These are phyloP conservation scores for Mortierella antarctica DNA, from an alignment of 192 early-diverging fungal species.

Conservation along the genomic window DNA sequence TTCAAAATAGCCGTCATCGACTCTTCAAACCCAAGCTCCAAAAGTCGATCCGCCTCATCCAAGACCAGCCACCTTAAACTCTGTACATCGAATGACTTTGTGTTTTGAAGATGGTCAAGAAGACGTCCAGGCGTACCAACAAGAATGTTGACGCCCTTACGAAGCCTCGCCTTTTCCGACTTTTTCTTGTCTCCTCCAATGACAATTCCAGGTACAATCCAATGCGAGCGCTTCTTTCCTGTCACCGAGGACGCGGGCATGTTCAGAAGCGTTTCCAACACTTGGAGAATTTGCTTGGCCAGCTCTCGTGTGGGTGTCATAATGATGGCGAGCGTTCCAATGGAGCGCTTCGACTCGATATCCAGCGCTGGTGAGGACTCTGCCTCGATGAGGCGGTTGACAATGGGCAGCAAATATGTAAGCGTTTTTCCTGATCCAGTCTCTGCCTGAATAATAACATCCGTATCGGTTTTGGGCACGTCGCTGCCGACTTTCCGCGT, in stretches of 20 bases:
- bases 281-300: conserved; percentile 91
- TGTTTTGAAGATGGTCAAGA: conserved; percentile 87
- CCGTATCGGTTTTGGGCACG: conserved; percentile 63
- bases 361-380: conserved; percentile 36
- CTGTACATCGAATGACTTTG: conserved; percentile 83
- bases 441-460: conserved; percentile 93
- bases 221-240: conserved; percentile 64
- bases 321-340: conserved; percentile 93
- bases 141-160: conserved; percentile 90
- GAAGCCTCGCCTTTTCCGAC: conserved; percentile 83
- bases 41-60: conserved; percentile 96
- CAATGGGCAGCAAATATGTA: conserved; percentile 92
- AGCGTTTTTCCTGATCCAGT: conserved; percentile 99
- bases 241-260: conserved; percentile 60
- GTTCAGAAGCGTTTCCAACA: conserved; percentile 77
- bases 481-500: conserved; percentile 54
- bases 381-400: conserved; percentile 85
- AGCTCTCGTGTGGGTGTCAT: conserved; percentile 98
- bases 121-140: conserved; percentile 97
- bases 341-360: conserved; percentile 65
- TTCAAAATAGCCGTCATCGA: conserved; percentile 76
- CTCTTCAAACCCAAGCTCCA: conserved; percentile 94
- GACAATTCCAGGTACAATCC: conserved; percentile 87
- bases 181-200: conserved; percentile 86
- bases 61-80: conserved; percentile 95